These are phyloP conservation scores for Eucalyptus marginata DNA, from an alignment of 345 rosid genomes.

Conservation along the genomic window DNA sequence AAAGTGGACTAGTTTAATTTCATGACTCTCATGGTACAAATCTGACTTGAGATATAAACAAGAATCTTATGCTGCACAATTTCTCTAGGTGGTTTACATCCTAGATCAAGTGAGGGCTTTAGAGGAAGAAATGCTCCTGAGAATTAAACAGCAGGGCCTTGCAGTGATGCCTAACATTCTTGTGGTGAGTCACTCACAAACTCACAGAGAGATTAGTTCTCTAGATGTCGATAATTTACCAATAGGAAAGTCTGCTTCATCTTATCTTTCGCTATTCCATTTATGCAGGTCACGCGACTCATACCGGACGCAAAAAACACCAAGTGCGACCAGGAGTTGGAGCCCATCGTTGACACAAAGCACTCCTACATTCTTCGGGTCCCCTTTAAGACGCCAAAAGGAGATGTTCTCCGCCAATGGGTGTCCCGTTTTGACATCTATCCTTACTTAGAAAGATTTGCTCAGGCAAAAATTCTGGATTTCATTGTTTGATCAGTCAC, in stretches of 20 bases:
- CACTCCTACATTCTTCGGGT: conserved; percentile 74
- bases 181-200: conserved; percentile 35
- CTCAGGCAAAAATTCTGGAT: conserved; percentile 30
- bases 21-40: background rate
- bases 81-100: conserved; percentile 78
- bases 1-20: background rate
- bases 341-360: conserved; percentile 51
- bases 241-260: background rate
- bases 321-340: conserved; percentile 73
- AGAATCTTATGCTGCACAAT: background rate
- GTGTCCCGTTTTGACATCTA: conserved; percentile 86
- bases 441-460: conserved; percentile 75
- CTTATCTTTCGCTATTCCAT: background rate
- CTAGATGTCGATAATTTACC: background rate
- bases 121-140: conserved; percentile 64
- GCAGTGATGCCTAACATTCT: conserved; percentile 70
- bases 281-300: conserved; percentile 48
- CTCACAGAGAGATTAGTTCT: background rate
- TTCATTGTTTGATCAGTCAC: background rate
- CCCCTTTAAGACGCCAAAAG: conserved; percentile 67
- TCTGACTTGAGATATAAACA: background rate
- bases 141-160: conserved; percentile 72
- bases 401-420: conserved; percentile 59
- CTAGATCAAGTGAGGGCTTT: conserved; percentile 95
- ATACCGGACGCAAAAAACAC: conserved; percentile 82